phyloP scores from a whole-genome alignment of 345 rosid genomes.

The Dipteronia sinensis region DNA sequence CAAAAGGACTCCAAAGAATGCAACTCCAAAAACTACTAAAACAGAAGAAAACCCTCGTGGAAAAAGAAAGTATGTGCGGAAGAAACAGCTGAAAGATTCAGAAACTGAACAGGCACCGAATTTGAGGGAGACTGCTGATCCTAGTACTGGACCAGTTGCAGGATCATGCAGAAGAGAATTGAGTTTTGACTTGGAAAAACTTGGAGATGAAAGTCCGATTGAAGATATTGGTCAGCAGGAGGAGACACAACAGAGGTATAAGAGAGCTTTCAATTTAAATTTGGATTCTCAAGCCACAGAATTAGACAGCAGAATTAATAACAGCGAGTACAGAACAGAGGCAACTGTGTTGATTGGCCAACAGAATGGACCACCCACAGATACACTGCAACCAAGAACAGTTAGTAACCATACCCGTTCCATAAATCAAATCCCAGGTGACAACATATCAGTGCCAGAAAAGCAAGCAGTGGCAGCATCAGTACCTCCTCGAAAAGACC shows the following conservation, averaged over 20 bases:
- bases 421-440: constrained; percentile 33
- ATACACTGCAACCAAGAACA: constrained; percentile 36
- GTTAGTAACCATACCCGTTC: constrained; percentile 22
- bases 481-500: constrained; percentile 19
- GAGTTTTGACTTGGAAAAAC: constrained; percentile 55
- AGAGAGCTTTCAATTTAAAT: constrained; percentile 17
- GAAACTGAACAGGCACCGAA: constrained; percentile 34
- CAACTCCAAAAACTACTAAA: constrained; percentile 33
- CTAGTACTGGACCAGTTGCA: constrained; percentile 25
- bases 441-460: constrained; percentile 13
- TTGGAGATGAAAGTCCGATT: constrained; percentile 20
- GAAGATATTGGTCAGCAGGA: constrained; percentile 27
- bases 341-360: constrained; percentile 35
- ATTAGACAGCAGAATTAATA: constrained; percentile 20
- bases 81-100: constrained; percentile 43
- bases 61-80: constrained; percentile 39
- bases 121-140: constrained; percentile 15
- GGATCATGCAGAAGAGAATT: constrained; percentile 59
- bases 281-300: constrained; percentile 31
- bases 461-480: constrained; percentile 12
- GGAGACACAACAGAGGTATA: constrained; percentile 23
- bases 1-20: constrained; percentile 45
- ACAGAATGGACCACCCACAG: constrained; percentile 27
- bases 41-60: constrained; percentile 37
- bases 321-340: constrained; percentile 21